Base-by-base conservation (phyloP, 352 stramenopile genomes). In the Phytophthora megakarya region DNA sequence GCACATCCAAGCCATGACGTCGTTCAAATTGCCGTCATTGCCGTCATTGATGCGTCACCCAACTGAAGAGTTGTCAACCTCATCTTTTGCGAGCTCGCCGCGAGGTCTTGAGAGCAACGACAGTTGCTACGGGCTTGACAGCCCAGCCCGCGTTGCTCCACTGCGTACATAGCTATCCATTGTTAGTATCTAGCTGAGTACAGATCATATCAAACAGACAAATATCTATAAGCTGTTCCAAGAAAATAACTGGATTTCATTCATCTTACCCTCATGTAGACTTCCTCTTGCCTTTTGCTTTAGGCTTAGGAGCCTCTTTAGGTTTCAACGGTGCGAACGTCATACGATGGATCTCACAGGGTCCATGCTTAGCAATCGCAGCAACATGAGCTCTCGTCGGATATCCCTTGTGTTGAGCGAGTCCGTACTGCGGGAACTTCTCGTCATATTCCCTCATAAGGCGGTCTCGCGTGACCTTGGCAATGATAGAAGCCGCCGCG, bases 331-430 rank as follows among this genome's bases (percentile, higher is more conserved):
- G 97, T 7, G 93, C 96, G 80, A 99, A 99, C 0, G 96, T 98
- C 71, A 96, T 88, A 43, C 97, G 86, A 83, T 99, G 97, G 54
- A 99, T 98, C 15, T 80, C 81, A 56, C 79, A 96, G 5, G 95
- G 81, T n/a, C 97, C 97, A 70, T 98, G 76, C 54, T 86, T 78
- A 30, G 72, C 64, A 37, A 99, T 93, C 19, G 88, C 81, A 33
- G 71, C 72, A 72, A 97, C 90, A 78, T 99, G 97, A 35, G 81
- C 90, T 16, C 61, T 76, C 13, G 97, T 99, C 10, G 90, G 92
- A 78, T 99, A 99, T 21, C 97, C 97, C 65, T 99, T 99, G 83
- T 99, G 95, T 72, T 98, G 89, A 26, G 86, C 86, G 25, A 99
- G 85, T 51, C 92, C 84, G 70, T 98, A 99, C 43, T 89, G 61